Evolutionary conservation across 2,329 filamentous ascomycete genomes (phyloP), one percentile per base, ranked within the genome.

Genomic region (Monosporascus cannonballus): DNA sequence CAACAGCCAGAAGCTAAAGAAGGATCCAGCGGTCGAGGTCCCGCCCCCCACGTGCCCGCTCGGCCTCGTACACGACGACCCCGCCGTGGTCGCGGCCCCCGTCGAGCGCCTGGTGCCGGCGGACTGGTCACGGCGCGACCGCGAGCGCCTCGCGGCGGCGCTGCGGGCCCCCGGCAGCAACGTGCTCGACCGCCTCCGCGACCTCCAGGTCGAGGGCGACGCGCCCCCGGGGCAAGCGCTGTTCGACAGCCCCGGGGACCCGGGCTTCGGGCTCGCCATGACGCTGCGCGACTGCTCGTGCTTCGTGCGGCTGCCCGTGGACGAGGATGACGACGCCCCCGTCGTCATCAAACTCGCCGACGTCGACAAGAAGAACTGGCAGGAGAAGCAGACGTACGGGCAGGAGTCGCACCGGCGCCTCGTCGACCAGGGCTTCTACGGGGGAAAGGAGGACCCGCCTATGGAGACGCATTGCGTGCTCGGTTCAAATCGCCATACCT

Each of bases 241-340:
- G 2, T 59, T 69, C 3, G 70, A 73, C 8, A 65, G 73, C 47
- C 66, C 66, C 2, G 56, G 63, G 20, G 68, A 74, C 52, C 54
- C 64, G 4, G 72, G 78, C 27, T 84, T 88, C 55, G 77, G 80
- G 14, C 73, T 89, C 6, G 87, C 87, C 52, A 93, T 93, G 89
- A 92, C 89, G 3, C 68, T 94, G 58, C 76, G 89, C 48, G 89
- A 94, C 72, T 91, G 89, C 67, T 89, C 87, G 3, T 80, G 89
- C 61, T 91, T 86, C 63, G 73, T 90, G 41, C 81, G 82, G 69
- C 69, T 46, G 22, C 42, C 17, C 3, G 11, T 25, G 24, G 24
- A 22, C 8, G 52, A 56, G 15, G 51, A 54, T 7, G 55, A 59
- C 18, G 64, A 69, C 44, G 60, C 58, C 7, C 64, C 66, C 1